Percentiles rank a stretch among this genome's conserved stretches.
These are phyloP conservation scores for Phytophthora colocasiae DNA, from an alignment of 352 stramenopile species.

Conservation along the genomic window DNA sequence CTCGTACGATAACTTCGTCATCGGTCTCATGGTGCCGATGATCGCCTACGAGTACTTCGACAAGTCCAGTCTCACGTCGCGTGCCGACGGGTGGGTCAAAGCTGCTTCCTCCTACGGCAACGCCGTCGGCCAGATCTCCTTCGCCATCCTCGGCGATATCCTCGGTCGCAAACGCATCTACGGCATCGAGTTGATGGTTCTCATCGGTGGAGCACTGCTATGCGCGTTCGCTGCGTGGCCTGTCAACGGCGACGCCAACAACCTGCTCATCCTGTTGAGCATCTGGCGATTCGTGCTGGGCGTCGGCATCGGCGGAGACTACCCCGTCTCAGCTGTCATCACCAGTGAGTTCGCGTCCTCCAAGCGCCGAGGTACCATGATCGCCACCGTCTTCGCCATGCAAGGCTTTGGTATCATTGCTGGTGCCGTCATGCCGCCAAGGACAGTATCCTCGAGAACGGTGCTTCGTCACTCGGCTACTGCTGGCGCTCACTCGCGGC, in stretches of 20 bases:
- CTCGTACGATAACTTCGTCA: slow-evolving; percentile 69
- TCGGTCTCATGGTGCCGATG: slow-evolving; percentile 55
- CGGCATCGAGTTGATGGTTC: slow-evolving; percentile 55
- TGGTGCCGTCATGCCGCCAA: slow-evolving; percentile 40
- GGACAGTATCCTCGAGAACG: slow-evolving; percentile 44
- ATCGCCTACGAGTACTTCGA: slow-evolving; percentile 62
- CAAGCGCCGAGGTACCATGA: slow-evolving; percentile 52
- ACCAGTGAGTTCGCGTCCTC: slow-evolving; percentile 56
- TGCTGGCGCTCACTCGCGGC: slow-evolving; percentile 53
- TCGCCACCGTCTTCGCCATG: slow-evolving; percentile 65
- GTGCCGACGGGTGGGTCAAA: slow-evolving; percentile 53
- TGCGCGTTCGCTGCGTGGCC: slow-evolving; percentile 48
- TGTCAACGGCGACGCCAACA: slow-evolving; percentile 50
- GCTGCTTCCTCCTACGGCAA: slow-evolving; percentile 50
- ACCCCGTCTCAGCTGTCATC: slow-evolving; percentile 61
- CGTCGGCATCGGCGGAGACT: slow-evolving; percentile 61
- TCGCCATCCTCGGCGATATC: slow-evolving; percentile 55
- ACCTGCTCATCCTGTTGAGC: slow-evolving; percentile 51
- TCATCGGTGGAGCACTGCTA: slow-evolving; percentile 45
- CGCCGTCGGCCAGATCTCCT: slow-evolving; percentile 55
- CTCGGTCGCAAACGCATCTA: slow-evolving; percentile 58
- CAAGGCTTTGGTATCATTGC: slow-evolving; percentile 56
- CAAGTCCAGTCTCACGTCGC: slow-evolving; percentile 41
- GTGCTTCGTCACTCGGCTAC: slow-evolving; percentile 48
- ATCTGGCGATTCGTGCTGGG: slow-evolving; percentile 69